Evolutionary conservation across 495 filamentous ascomycete genomes (phyloP), one percentile per base, ranked within the genome.

Genomic region (Trichocladium antarcticum): DNA sequence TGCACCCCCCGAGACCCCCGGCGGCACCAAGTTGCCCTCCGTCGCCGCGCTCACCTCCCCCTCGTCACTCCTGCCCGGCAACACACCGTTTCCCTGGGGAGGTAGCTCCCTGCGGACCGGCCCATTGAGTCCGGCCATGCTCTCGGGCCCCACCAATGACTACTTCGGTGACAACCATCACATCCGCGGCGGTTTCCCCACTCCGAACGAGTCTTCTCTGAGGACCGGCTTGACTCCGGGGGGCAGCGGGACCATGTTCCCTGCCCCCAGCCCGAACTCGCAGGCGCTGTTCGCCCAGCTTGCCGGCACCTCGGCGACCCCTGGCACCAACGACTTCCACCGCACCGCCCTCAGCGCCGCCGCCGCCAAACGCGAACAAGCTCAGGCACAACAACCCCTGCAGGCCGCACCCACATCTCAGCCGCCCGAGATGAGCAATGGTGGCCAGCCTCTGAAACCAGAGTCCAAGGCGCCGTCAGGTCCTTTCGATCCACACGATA

Each of bases 171-270:
- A 94, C 62, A 88, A 85, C 7, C 80, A 82, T 58, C 85, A 90
- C 61, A 78, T 93, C 47, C 73, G 87, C 53, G 81, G 85, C 42
- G 77, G 83, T 28, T 93, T 97, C 62, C 84, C 84, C n/a, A 97
- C 92, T 2, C 93, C 92, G 3, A 96, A 97, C 79, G 92, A 98
- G 68, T 96, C 89, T 0, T 93, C 87, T 1, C 73, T 98, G 15
- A 78, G 92, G 36, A 92, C 87, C 15, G 92, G 92, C 41, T 67
- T 98, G 50, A 98, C 93, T 28, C 92, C 92, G 15, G 92, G 92
- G 43, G 92, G 92, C 36, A 88, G 90, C 59, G 92, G 92, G 50
- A 95, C 90, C 60, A 96, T 98, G 85, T 98, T 98, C 73, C 87
- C 89, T 27, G 85, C 81, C 27, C 85, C 89, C 5, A 89, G 86